Evolutionary conservation across 2,329 filamentous ascomycete species (phyloP).

Genomic region (Cadophora luteo-olivacea): DNA sequence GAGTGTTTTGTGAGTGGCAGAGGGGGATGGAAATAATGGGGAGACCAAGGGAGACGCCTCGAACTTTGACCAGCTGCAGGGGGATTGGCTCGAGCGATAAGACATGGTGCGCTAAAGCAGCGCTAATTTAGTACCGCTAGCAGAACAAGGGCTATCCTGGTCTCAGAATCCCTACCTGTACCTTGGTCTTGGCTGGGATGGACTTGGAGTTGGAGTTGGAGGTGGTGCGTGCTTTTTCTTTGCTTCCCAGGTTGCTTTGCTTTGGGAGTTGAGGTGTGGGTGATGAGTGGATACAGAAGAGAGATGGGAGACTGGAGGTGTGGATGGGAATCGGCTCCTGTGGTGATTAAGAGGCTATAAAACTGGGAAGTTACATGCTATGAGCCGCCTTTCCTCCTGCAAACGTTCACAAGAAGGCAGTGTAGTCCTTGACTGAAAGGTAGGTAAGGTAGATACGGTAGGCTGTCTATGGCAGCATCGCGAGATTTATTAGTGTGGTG

Average conservation of each 20-base stretch:
- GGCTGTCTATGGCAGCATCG: not conserved
- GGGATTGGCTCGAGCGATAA: constrained; percentile 10
- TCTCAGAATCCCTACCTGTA: not conserved
- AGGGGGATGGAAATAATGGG: not conserved
- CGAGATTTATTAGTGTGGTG: not conserved
- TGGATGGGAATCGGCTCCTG: not conserved
- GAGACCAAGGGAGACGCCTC: constrained; percentile 6
- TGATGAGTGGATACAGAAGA: not conserved
- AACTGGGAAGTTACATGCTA: not conserved
- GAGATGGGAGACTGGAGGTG: not conserved
- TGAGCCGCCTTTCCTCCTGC: too few relatives aligned
- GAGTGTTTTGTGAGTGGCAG: constrained; percentile 8
- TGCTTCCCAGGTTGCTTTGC: not conserved
- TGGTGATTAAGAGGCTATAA: not conserved
- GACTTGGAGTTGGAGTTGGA: not conserved
- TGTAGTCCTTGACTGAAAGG: too few relatives aligned
- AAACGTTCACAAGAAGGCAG: too few relatives aligned
- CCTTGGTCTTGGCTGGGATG: constrained; percentile 1
- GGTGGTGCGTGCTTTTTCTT: constrained; percentile 1
- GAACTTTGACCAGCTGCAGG: constrained; percentile 4
- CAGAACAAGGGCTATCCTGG: not conserved
- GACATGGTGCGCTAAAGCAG: not conserved
- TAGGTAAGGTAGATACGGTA: too few relatives aligned
- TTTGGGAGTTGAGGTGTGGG: not conserved
- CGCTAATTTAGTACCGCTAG: constrained; percentile 6